Conservation (phyloP, 2,329 filamentous ascomycete species). For the Fusarium guadeloupense region DNA sequence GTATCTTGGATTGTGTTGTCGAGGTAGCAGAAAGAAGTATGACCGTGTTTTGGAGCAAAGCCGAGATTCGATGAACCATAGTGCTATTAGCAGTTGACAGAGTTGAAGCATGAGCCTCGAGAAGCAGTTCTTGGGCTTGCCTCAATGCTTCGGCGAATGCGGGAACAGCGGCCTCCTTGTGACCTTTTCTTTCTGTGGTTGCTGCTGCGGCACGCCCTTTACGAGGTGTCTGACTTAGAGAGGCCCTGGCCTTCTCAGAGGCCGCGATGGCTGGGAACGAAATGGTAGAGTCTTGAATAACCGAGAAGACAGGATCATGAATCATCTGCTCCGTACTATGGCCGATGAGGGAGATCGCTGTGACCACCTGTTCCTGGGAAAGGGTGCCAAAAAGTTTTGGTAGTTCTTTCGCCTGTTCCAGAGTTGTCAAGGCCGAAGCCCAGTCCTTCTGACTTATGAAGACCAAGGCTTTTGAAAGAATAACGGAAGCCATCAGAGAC, state of each 20-base stretch:
- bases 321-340: constrained; percentile 78
- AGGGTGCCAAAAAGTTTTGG: constrained; percentile 53
- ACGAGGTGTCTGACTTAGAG: constrained; percentile 50
- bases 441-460: constrained; percentile 64
- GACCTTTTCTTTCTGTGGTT: constrained; percentile 37
- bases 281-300: constrained; percentile 91
- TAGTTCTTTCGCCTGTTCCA: constrained; percentile 60
- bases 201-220: constrained; percentile 40
- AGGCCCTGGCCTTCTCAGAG: constrained; percentile 52
- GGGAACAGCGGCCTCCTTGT: constrained; percentile 46
- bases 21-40: constrained; percentile 72
- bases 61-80: constrained; percentile 70
- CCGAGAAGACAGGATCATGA: constrained; percentile 84
- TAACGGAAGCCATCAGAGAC: constrained; percentile 49
- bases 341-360: constrained; percentile 73
- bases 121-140: constrained; percentile 72
- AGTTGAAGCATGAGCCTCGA: constrained; percentile 69
- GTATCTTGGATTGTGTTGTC: constrained; percentile 55
- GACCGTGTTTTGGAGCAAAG: constrained; percentile 70
- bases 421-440: constrained; percentile 63
- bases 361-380: constrained; percentile 65
- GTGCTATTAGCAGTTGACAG: constrained; percentile 64
- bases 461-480: constrained; percentile 54
- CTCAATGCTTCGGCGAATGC: constrained; percentile 68
- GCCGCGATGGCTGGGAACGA: constrained; percentile 77